Evolutionary conservation across 768 basidiomycete species (phyloP).

Genomic region (Pisolithus tinctorius): DNA sequence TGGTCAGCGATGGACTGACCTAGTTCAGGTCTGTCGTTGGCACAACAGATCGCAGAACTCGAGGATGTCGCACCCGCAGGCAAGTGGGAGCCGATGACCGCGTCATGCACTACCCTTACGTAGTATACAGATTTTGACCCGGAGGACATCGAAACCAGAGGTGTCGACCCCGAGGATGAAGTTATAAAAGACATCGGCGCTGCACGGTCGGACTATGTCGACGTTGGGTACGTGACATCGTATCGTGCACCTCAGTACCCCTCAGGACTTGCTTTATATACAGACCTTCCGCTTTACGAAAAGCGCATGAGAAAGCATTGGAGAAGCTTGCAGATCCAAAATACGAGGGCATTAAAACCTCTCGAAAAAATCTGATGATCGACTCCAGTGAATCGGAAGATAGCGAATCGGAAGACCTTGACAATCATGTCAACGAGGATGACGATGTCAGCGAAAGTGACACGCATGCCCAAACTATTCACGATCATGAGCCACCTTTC

Average conservation of each 20-base stretch:
- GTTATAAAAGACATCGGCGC: constrained; percentile 26
- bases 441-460: constrained; percentile 3
- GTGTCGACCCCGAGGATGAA: constrained; percentile 36
- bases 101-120: constrained; percentile 3
- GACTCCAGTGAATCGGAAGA: constrained; percentile 19
- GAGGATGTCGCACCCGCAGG: constrained; percentile 65
- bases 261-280: constrained; percentile 4
- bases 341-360: constrained; percentile 65
- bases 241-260: background rate
- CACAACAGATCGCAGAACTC: constrained; percentile 78
- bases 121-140: constrained; percentile 59
- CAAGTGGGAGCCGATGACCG: constrained; percentile 26
- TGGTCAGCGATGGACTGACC: constrained; percentile 2
- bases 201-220: constrained; percentile 72
- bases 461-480: constrained; percentile 10
- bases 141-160: constrained; percentile 51
- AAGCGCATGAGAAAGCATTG: constrained; percentile 51
- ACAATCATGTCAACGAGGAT: constrained; percentile 18
- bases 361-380: constrained; percentile 49
- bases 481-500: constrained; percentile 2
- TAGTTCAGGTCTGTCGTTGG: constrained; percentile 47
- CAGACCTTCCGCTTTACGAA: constrained; percentile 68
- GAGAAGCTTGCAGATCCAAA: constrained; percentile 69
- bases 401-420: constrained; percentile 7
- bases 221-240: constrained; percentile 60